Conservation (phyloP, 805 yeast genomes). For the Candida sonorensis region DNA sequence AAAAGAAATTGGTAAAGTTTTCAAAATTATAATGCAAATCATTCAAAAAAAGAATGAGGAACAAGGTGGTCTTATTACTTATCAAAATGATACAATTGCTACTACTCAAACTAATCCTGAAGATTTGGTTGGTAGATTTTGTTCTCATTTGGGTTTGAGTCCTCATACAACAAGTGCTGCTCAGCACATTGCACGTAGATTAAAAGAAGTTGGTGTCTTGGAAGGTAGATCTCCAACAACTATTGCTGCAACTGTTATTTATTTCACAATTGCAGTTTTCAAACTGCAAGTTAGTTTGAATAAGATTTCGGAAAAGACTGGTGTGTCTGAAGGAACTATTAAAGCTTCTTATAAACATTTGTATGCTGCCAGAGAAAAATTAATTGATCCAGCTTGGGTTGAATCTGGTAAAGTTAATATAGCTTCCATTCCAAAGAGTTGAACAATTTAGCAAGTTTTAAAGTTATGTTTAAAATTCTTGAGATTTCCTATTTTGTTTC, state of each 20-base stretch:
- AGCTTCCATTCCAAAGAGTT: slow-evolving; percentile 9
- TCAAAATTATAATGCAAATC: slow-evolving; percentile 65
- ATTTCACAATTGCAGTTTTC: slow-evolving; percentile 88
- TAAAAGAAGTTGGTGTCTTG: slow-evolving; percentile 85
- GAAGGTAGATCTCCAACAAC: slow-evolving; percentile 98
- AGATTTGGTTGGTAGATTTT: slow-evolving; percentile 90
- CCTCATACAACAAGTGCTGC: slow-evolving; percentile 88
- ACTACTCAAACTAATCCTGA: slow-evolving; percentile 89
- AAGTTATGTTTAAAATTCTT: no score
- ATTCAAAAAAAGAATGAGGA: slow-evolving; percentile 49
- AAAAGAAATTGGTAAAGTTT: slow-evolving; percentile 89
- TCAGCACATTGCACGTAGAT: slow-evolving; percentile 82
- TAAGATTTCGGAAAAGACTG: slow-evolving; percentile 84
- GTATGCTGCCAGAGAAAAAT: slow-evolving; percentile 62
- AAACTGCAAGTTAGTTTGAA: slow-evolving; percentile 69
- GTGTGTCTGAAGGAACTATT: slow-evolving; percentile 96
- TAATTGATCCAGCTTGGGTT: slow-evolving; percentile 75
- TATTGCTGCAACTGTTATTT: slow-evolving; percentile 94
- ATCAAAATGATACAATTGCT: slow-evolving; percentile 43
- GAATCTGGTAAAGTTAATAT: slow-evolving; percentile 57
- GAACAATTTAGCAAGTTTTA: no score
- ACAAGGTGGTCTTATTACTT: slow-evolving; percentile 34
- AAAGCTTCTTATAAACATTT: slow-evolving; percentile 83
- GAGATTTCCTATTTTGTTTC: no score
- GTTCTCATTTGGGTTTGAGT: slow-evolving; percentile 86